Percentiles rank a stretch among this genome's conserved stretches.
Conservation (phyloP, 768 basidiomycete genomes). For the Lactarius vividus region DNA sequence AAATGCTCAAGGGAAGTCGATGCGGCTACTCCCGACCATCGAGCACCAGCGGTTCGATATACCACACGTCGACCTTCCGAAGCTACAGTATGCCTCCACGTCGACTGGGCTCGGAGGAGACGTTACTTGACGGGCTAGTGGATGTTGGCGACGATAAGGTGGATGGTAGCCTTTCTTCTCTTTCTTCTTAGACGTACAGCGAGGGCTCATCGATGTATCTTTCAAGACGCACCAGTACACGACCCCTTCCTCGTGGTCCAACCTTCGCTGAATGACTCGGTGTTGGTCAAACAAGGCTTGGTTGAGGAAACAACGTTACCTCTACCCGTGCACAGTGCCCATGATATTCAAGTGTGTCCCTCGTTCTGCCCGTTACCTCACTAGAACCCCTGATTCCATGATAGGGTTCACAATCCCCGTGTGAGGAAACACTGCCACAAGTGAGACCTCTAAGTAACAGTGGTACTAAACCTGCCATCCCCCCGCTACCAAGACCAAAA, state of each 20-base stretch:
- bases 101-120: slow-evolving; percentile 17
- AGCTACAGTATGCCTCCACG: background rate
- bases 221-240: background rate
- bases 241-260: slow-evolving; percentile 27
- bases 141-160: slow-evolving; percentile 2
- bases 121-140: background rate
- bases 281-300: slow-evolving; percentile 24
- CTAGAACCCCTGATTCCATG: background rate
- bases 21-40: background rate
- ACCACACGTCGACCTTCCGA: background rate
- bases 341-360: slow-evolving; percentile 19
- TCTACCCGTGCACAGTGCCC: slow-evolving; percentile 18
- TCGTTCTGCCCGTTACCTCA: background rate
- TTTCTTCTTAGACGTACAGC: background rate
- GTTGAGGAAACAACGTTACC: slow-evolving; percentile 21
- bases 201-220: background rate
- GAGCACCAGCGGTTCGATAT: background rate
- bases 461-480: background rate
- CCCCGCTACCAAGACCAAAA: background rate
- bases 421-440: background rate
- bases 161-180: slow-evolving; percentile 7
- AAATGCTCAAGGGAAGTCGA: slow-evolving; percentile 14
- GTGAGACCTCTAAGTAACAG: background rate
- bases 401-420: background rate
- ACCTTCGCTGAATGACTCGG: slow-evolving; percentile 26